A percentile compares a stretch with the other conserved stretches of the same genome.
These are phyloP conservation scores for Sporothrix mexicana DNA, from an alignment of 2,329 filamentous ascomycete species.

Conservation along the genomic window DNA sequence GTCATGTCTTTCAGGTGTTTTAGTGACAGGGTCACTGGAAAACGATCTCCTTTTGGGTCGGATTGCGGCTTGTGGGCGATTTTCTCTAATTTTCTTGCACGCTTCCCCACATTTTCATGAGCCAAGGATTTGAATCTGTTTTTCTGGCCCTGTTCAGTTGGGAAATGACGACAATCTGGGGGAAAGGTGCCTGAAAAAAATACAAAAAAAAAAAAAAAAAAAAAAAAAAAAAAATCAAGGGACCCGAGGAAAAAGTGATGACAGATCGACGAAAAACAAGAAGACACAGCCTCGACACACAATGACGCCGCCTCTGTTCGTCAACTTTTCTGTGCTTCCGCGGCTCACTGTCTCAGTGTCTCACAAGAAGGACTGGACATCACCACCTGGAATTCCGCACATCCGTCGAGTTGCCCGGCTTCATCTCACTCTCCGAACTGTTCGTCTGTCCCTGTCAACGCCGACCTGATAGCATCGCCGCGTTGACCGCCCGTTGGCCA, in stretches of 20 bases:
- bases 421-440: too few relatives aligned
- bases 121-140: constrained; percentile 13
- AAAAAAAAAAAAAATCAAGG: background rate
- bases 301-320: background rate
- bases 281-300: background rate
- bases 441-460: background rate
- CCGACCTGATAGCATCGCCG: background rate
- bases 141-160: constrained; percentile 11
- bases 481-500: constrained; percentile 12
- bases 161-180: constrained; percentile 19
- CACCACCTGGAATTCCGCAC: background rate
- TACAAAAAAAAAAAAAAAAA: background rate
- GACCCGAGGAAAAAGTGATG: background rate
- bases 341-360: background rate
- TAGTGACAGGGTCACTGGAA: background rate
- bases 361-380: constrained; percentile 8
- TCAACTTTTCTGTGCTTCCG: background rate
- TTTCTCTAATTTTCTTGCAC: background rate
- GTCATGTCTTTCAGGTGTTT: background rate
- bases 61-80: background rate
- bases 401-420: background rate
- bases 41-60: constrained; percentile 20
- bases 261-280: background rate
- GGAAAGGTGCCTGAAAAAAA: background rate
- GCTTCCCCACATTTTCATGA: constrained; percentile 20